Base-by-base conservation (phyloP, 441 rosid genomes). In the Pelargonium exstipulatum region DNA sequence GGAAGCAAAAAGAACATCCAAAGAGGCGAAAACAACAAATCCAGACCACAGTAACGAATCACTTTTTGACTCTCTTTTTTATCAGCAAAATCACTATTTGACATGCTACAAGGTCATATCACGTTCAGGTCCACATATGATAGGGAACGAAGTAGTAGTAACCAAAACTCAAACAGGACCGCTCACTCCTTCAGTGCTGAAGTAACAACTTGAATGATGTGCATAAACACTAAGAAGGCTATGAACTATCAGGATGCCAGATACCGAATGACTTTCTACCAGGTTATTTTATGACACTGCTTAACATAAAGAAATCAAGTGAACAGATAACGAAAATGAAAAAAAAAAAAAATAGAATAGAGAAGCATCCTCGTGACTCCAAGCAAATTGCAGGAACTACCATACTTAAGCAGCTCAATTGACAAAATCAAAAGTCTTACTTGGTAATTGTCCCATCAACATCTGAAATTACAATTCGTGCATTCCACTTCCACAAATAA, bases 371-470 rank as follows among this genome's bases (percentile, higher is more conserved):
- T 37, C 17, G 20, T 17, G 57, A 42, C 40, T 48, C 14, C 26
- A 3, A 69, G 40, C 43, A 64, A 63, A 45, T 20, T 42, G 20
- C 22, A 62, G 9, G 10, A 32, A n/a, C 45, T 62, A 62, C 12
- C 65, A 62, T 62, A 68, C 17, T 63, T 62, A 7, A 24, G 32
- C 65, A 51, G 17, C 48, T 37, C 4, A 22, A 29, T 67, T 16
- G 10, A 72, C 22, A 58, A 66, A 17, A 37, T 29, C 51, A 53
- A 62, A 66, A 22, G 62, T 62, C 85, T 46, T 78, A 92, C 97
- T 86, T 92, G 65, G 97, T 90, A 82, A 92, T 92, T 62, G 97
- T 92, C 76, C 97, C 96, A 79, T 92, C 97, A 63, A 92, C 97
- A 72, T 92, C 97, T 60, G 97, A 92, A 67, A 90, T 90, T 45